These are phyloP conservation scores for Nicotiana knightiana DNA, from an alignment of 257 asterid genomes.

Conservation along the genomic window DNA sequence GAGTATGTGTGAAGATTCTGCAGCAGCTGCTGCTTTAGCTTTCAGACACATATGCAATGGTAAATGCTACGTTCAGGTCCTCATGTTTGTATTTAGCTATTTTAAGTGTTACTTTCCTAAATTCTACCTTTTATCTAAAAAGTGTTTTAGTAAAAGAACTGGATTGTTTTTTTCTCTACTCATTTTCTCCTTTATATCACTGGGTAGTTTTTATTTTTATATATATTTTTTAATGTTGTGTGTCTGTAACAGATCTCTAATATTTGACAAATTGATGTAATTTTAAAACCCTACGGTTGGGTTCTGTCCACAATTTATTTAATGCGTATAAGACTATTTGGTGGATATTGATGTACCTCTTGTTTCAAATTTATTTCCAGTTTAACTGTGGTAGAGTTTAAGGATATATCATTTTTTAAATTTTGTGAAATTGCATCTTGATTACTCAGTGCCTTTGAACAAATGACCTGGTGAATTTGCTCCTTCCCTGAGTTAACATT, in stretches of 20 bases:
- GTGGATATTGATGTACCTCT: background rate
- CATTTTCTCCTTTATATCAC: background rate
- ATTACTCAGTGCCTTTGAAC: background rate
- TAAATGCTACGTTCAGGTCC: conserved; percentile 19
- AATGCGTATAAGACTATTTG: background rate
- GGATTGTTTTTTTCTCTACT: background rate
- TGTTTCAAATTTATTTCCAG: background rate
- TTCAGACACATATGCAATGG: conserved; percentile 92
- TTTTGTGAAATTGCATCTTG: background rate
- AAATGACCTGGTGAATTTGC: background rate
- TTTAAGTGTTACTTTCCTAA: background rate
- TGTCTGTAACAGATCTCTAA: background rate
- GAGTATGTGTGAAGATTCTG: conserved; percentile 90
- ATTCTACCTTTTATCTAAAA: background rate
- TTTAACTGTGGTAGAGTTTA: background rate
- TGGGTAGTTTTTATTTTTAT: background rate
- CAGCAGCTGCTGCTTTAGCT: conserved; percentile 95
- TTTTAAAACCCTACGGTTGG: background rate
- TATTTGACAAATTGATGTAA: background rate
- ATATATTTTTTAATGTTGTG: background rate
- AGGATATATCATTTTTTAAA: background rate
- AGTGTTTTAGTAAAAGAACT: background rate
- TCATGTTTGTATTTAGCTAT: background rate
- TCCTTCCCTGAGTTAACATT: background rate
- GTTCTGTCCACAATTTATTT: background rate